Evolutionary conservation across 1,284 basidiomycete species (phyloP), one percentile per base, ranked within the genome.

Genomic region (Agroathelia rolfsii): DNA sequence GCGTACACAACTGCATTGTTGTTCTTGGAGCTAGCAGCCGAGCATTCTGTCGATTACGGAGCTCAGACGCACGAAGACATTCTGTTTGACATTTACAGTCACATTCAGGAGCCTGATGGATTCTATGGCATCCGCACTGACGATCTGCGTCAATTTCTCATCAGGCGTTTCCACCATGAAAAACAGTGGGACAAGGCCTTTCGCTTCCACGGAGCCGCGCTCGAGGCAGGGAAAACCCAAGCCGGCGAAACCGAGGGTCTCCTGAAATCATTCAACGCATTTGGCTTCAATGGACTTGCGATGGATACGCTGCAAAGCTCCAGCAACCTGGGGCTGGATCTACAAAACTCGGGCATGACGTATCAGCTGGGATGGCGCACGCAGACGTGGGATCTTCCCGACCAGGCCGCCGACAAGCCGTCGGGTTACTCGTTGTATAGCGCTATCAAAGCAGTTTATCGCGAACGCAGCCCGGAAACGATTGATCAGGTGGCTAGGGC

Each of bases 101-200:
- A 89, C 48, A 89, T 98, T 37, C 90, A 95, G 48, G 94, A 98
- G 48, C 93, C 93, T 0, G 94, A 98, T 47, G 90, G 94, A 1
- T 98, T 98, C 53, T 98, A 98, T 53, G 90, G 89, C 2, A 88
- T 97, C 40, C 69, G 78, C 40, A 72, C 77, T n/a, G 54, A 62
- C 14, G 76, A 97, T 47, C 68, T 87, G 9, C 70, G 74, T 17
- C 69, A 75, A 25, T 82, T 90, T 37, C 66, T 97, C 21, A 66
- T 92, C 26, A 81, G 76, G 40, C 76, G 88, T 3, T 80, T 94
- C 38, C 83, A 89, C 44, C 94, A 98, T 46, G 95, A 98, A 53
- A 72, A 77, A 8, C 80, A 92, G 48, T 95, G 92, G 81, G 76
- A 83, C 23, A 83, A 83, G 46, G 89, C 92, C 0, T 88, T 98